Evolutionary conservation across 169 alveolate species (phyloP).

Genomic region (Plasmodium cynomolgi): DNA sequence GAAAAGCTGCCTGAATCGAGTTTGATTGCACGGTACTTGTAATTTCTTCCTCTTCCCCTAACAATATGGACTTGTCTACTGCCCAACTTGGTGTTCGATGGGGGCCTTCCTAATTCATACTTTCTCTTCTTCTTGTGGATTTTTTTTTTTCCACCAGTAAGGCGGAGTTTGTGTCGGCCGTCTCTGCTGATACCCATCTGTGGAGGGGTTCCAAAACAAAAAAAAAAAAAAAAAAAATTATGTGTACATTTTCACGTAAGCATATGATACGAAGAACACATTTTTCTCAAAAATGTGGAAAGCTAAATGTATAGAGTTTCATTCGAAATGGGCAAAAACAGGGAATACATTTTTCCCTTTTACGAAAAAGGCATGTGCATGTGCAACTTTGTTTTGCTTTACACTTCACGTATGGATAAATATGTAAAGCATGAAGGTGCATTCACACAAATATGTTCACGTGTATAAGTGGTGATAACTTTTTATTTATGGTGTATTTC

Average conservation of each 20-base stretch:
- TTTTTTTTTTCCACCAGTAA: conserved; percentile 99
- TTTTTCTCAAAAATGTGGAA: neutral
- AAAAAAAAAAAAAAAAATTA: neutral
- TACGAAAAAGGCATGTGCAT: neutral
- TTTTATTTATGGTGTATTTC: neutral
- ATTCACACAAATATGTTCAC: neutral
- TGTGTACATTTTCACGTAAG: neutral
- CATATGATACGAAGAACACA: neutral
- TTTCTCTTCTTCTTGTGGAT: conserved; percentile 99
- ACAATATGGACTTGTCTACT: conserved; percentile 94
- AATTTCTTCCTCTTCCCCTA: conserved; percentile 98
- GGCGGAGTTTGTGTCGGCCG: conserved; percentile 98
- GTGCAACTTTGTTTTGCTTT: neutral
- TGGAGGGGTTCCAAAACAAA: neutral
- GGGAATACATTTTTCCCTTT: neutral
- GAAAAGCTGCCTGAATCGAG: conserved; percentile 97
- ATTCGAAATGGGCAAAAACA: neutral
- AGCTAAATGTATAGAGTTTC: neutral
- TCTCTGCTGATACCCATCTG: conserved; percentile 99
- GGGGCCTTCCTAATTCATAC: conserved; percentile 99
- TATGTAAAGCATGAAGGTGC: neutral
- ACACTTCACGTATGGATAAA: neutral
- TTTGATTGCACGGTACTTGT: conserved; percentile 96
- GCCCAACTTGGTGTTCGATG: conserved; percentile 98
- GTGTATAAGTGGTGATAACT: neutral